These are phyloP conservation scores for Pythium folliculosum DNA, from an alignment of 352 stramenopile genomes.

Conservation along the genomic window DNA sequence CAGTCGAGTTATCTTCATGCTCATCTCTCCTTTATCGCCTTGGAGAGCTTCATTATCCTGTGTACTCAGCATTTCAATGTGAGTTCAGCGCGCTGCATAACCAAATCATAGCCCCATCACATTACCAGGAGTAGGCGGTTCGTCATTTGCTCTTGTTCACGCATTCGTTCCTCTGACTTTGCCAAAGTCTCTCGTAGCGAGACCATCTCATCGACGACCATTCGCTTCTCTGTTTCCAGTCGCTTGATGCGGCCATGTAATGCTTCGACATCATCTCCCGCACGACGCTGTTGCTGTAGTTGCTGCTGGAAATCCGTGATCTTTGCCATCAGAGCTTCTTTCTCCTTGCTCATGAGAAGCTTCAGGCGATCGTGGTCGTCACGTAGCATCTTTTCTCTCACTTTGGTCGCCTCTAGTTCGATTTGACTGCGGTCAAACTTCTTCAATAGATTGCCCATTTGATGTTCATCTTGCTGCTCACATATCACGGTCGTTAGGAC, in stretches of 20 bases:
- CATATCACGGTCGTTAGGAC: neutral
- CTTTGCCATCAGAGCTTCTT: constrained; percentile 57
- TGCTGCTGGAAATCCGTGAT: constrained; percentile 56
- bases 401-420: constrained; percentile 48
- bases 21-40: constrained; percentile 19
- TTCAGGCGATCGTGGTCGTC: constrained; percentile 57
- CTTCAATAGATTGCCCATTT: constrained; percentile 42
- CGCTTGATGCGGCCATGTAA: constrained; percentile 37
- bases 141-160: constrained; percentile 48
- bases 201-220: constrained; percentile 20
- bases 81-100: too few species aligned
- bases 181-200: constrained; percentile 13
- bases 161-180: constrained; percentile 31
- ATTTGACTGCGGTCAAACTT: constrained; percentile 52
- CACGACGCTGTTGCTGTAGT: constrained; percentile 40
- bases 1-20: neutral
- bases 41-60: constrained; percentile 30
- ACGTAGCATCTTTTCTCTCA: constrained; percentile 50
- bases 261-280: constrained; percentile 31
- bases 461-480: constrained; percentile 49
- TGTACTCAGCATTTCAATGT: too few species aligned
- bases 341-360: constrained; percentile 43
- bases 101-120: neutral
- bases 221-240: constrained; percentile 38
- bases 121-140: constrained; percentile 40